phyloP scores from a whole-genome alignment of 2,329 filamentous ascomycete genomes.

The Pyricularia sp. region DNA sequence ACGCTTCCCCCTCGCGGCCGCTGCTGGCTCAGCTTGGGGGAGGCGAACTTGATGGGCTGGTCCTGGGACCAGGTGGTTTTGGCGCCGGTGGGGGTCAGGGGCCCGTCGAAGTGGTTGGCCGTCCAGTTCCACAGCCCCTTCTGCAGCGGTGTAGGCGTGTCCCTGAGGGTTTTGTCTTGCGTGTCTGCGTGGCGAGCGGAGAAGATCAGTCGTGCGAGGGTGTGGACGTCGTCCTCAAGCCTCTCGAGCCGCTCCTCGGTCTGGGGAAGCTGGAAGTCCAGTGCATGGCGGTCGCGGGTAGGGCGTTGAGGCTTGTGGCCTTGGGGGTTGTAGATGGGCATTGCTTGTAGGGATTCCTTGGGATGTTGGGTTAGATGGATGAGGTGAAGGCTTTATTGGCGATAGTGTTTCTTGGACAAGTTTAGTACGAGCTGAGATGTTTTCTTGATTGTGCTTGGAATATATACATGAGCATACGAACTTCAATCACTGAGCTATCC shows the following conservation, averaged over 20 bases:
- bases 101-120: not conserved
- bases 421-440: not conserved
- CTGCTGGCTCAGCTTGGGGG: not conserved
- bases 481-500: not conserved
- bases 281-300: not conserved
- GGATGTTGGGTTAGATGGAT: not conserved
- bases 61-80: not conserved
- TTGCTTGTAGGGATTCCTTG: not conserved
- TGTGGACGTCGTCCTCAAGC: not conserved
- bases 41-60: not conserved
- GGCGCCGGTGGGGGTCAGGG: not conserved
- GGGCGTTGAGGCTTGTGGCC: not conserved
- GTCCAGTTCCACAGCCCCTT: not conserved
- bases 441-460: not conserved
- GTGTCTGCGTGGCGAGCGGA: not conserved
- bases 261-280: not conserved
- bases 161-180: not conserved
- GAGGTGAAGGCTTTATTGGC: not conserved
- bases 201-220: not conserved
- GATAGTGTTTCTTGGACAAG: not conserved
- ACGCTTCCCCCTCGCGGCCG: not conserved
- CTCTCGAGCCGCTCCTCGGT: not conserved
- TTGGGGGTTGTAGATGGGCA: not conserved
- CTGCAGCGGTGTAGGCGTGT: not conserved
- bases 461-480: not conserved